Evolutionary conservation across 1,284 basidiomycete species (phyloP), one percentile per base, ranked within the genome.

Genomic region (Tetrapyrgos nigripes): DNA sequence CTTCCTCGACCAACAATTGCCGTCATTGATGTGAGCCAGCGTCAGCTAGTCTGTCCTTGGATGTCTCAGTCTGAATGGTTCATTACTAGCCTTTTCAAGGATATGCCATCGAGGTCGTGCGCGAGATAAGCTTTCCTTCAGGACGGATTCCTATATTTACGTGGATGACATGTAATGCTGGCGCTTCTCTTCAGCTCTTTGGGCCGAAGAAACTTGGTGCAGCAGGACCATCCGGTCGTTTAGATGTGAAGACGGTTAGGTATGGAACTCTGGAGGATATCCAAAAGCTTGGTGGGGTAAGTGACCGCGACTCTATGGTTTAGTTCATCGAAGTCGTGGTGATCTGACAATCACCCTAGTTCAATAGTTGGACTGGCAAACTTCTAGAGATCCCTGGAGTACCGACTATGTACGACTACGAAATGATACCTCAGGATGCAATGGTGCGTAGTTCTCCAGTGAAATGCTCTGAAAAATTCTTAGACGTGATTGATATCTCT

Each of bases 341-440:
- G 37, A 40, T 40, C 4, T 17, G 6, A 33, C 31, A 8, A 40
- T n/a, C 4, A 11, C 14, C 37, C 6, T 40, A 40, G 37, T 40
- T 40, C 28, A 19, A 31, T 11, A 29, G 21, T 8, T 26, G 23
- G 3, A 37, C 35, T 43, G 50, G 50, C 13, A 13, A 43, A 17
- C 21, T 53, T 19, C n/a, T 28, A n/a, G 23, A 33, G 17, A 19
- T 53, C 24, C 50, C 50, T 24, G 50, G 50, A 17, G 17, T 33
- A 14, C 50, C 50, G 11, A 33, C 50, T 11, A 53, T 43, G 33
- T 53, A 53, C 44, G 50, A 53, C 37, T 53, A 53, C n/a, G 50
- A 53, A 40, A 43, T 58, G 37, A 62, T 55, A 23, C 64, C 67
- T 13, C 68, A 70, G 33, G 51, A 44, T 17, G 40, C 23, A 44